Conservation (phyloP, 1,284 basidiomycete genomes). For the Cryptococcus sp. region DNA sequence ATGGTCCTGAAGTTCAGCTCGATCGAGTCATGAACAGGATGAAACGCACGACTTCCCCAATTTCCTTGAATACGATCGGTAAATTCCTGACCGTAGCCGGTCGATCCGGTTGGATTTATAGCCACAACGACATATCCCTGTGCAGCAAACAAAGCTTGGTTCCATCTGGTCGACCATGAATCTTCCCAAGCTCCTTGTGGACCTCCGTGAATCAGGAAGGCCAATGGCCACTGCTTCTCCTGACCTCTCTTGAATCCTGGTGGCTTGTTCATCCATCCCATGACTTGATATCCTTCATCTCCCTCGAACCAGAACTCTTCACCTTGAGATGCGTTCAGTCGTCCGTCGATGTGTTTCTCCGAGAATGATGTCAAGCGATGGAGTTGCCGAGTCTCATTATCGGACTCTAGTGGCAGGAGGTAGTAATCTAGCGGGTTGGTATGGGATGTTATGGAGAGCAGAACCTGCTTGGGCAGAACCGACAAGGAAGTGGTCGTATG, state of each 20-base stretch:
- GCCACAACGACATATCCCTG: constrained; percentile 71
- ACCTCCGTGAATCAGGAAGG: constrained; percentile 52
- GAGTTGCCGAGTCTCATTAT: constrained; percentile 59
- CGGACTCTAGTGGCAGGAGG: constrained; percentile 56
- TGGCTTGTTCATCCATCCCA: constrained; percentile 78
- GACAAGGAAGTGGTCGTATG: constrained; percentile 27
- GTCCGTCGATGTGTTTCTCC: constrained; percentile 39
- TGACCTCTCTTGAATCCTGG: constrained; percentile 61
- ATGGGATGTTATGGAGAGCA: constrained; percentile 23
- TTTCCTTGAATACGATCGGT: constrained; percentile 59
- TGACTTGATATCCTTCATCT: constrained; percentile 62
- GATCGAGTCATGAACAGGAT: not conserved
- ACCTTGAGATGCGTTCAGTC: constrained; percentile 59
- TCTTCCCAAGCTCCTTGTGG: constrained; percentile 52
- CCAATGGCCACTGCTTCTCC: constrained; percentile 63
- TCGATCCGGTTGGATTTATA: constrained; percentile 85
- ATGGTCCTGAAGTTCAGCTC: constrained; percentile 56
- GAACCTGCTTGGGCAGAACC: constrained; percentile 17
- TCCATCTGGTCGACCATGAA: constrained; percentile 57
- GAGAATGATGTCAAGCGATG: constrained; percentile 57
- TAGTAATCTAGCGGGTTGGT: constrained; percentile 22
- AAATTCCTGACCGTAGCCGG: constrained; percentile 82
- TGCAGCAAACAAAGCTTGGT: constrained; percentile 59
- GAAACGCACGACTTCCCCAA: constrained; percentile 43
- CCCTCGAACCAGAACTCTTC: constrained; percentile 85